phyloP scores from a whole-genome alignment of 2,329 filamentous ascomycete genomes.

The Scedosporium aurantiacum region DNA sequence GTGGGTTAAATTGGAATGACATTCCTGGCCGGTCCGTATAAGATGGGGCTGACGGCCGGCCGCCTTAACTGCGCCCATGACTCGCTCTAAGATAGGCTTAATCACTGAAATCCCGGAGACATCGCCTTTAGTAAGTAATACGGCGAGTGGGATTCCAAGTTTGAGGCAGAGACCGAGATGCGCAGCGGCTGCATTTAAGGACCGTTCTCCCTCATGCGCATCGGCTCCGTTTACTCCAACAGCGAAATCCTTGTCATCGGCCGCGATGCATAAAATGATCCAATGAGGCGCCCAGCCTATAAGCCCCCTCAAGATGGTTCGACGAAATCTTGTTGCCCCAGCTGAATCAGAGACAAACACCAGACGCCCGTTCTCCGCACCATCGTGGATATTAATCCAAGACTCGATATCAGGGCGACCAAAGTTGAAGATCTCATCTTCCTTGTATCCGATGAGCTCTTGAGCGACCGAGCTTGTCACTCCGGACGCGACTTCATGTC shows the following conservation, averaged over 20 bases:
- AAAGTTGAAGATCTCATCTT: constrained; percentile 62
- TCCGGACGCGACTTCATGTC: constrained; percentile 84
- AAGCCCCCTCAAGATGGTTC: constrained; percentile 81
- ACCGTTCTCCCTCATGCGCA: neutral
- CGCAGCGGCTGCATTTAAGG: constrained; percentile 56
- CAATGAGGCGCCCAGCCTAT: constrained; percentile 95
- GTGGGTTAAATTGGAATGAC: constrained; percentile 38
- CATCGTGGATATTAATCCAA: constrained; percentile 88
- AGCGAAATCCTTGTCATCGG: constrained; percentile 51
- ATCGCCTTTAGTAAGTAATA: constrained; percentile 87
- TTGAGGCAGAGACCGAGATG: constrained; percentile 80
- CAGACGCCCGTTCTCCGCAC: constrained; percentile 60
- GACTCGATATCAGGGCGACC: constrained; percentile 66
- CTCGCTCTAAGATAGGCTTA: constrained; percentile 62
- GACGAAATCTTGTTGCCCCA: constrained; percentile 77
- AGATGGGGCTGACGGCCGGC: constrained; percentile 65
- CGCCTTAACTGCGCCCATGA: constrained; percentile 63
- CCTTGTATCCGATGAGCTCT: constrained; percentile 77
- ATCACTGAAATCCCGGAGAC: constrained; percentile 66
- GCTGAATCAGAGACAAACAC: constrained; percentile 89
- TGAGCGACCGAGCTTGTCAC: constrained; percentile 91
- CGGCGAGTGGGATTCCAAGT: constrained; percentile 62
- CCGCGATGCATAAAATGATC: constrained; percentile 78
- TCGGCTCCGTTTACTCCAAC: constrained; percentile 22
- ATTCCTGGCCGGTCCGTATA: constrained; percentile 45